These are phyloP conservation scores for Lepidium didymum DNA, from an alignment of 345 rosid species.

Conservation along the genomic window DNA sequence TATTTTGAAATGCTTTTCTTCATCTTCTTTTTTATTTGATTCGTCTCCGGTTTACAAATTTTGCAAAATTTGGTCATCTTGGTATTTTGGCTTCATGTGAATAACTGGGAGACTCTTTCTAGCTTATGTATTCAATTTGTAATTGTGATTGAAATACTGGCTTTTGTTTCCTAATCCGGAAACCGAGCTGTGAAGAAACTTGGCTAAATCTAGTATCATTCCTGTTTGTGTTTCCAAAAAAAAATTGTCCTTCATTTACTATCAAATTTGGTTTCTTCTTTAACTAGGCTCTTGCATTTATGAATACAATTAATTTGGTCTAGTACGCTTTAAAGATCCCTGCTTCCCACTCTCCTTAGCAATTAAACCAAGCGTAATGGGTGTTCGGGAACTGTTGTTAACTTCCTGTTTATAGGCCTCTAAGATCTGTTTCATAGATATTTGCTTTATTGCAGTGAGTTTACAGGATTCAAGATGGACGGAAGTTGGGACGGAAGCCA, in stretches of 20 bases:
- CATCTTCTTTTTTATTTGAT: background rate
- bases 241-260: background rate
- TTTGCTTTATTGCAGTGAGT: conserved; percentile 9
- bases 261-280: background rate
- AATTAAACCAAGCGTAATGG: background rate
- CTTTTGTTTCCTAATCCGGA: background rate
- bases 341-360: background rate
- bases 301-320: background rate
- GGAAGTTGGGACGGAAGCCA: conserved; percentile 75
- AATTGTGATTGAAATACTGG: background rate
- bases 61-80: conserved; percentile 5
- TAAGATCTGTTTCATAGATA: background rate
- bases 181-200: background rate
- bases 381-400: too few relatives aligned
- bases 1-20: conserved; percentile 3
- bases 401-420: background rate
- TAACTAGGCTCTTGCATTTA: background rate
- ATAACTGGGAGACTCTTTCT: background rate
- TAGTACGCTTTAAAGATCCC: background rate
- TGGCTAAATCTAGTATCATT: background rate
- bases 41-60: background rate
- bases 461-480: conserved; percentile 36
- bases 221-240: background rate
- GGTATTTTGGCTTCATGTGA: background rate
- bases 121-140: background rate